Percentiles rank a stretch among this genome's conserved stretches.
phyloP scores from a whole-genome alignment of 1,284 basidiomycete species.

The Ustilago vetiveriae region DNA sequence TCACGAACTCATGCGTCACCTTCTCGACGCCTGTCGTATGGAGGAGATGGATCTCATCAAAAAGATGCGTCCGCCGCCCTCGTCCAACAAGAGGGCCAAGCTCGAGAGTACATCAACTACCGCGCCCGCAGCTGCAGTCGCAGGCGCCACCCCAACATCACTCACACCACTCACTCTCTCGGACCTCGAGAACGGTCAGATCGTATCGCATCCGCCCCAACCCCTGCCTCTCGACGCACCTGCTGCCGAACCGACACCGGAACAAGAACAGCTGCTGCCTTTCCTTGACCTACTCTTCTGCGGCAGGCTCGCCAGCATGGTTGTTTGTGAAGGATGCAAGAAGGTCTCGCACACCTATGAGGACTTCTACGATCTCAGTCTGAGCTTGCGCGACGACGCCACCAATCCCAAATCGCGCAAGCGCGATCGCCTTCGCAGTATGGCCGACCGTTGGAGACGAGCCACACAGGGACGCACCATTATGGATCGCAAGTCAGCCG shows the following conservation, averaged over 20 bases:
- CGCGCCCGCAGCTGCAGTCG: background rate
- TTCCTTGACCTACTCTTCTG: conserved; percentile 90
- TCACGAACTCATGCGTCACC: conserved; percentile 87
- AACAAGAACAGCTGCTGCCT: conserved; percentile 73
- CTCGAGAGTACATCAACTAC: conserved; percentile 24
- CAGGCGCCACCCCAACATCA: conserved; percentile 1
- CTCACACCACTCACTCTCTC: conserved; percentile 10
- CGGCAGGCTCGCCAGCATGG: conserved; percentile 84
- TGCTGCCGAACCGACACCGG: background rate
- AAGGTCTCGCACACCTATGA: conserved; percentile 86
- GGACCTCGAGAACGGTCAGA: conserved; percentile 29
- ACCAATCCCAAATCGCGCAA: conserved; percentile 39
- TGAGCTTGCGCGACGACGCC: conserved; percentile 73
- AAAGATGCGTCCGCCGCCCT: conserved; percentile 73
- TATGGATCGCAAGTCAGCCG: conserved; percentile 32
- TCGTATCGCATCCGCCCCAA: conserved; percentile 3
- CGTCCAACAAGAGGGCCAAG: conserved; percentile 62
- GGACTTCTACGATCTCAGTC: conserved; percentile 90
- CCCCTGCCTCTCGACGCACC: conserved; percentile 1
- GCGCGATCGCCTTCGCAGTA: conserved; percentile 47
- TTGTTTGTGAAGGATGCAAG: conserved; percentile 93
- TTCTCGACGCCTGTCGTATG: conserved; percentile 92
- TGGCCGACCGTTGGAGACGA: conserved; percentile 49
- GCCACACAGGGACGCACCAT: conserved; percentile 36
- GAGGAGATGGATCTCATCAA: conserved; percentile 90